Evolutionary conservation across 108 stramenopile genomes (phyloP).

Genomic region (Cyclotella cryptica): DNA sequence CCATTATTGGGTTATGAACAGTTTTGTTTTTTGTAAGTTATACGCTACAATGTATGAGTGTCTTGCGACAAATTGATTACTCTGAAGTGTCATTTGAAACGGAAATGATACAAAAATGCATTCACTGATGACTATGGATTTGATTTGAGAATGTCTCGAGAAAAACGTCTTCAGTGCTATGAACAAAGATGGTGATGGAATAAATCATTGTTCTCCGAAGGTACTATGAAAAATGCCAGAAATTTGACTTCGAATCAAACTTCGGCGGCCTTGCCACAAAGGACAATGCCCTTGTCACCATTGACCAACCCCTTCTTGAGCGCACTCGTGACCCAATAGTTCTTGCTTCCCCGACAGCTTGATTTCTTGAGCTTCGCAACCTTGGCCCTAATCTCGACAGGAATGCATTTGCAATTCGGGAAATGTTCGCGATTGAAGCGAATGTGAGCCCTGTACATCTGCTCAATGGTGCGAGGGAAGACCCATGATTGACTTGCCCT

Average conservation of each 20-base stretch:
- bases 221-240: not conserved
- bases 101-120: no score
- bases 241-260: not conserved
- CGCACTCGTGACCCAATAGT: conserved; percentile 34
- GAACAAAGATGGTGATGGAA: no score
- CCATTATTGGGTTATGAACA: no score
- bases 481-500: conserved; percentile 25
- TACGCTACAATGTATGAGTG: no score
- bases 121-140: no score
- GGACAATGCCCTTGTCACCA: conserved; percentile 31
- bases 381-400: conserved; percentile 11
- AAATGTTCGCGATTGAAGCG: conserved; percentile 29
- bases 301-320: conserved; percentile 25
- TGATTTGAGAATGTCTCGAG: no score
- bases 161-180: no score
- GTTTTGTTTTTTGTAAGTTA: no score
- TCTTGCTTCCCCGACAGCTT: conserved; percentile 37
- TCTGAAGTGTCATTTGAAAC: no score
- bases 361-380: conserved; percentile 6
- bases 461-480: conserved; percentile 28
- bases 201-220: not conserved
- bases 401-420: conserved; percentile 28
- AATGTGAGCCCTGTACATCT: conserved; percentile 33
- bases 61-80: no score
- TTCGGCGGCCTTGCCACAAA: conserved; percentile 7